These are phyloP conservation scores for Eimeria brunetti DNA, from an alignment of 169 alveolate species.

Conservation along the genomic window DNA sequence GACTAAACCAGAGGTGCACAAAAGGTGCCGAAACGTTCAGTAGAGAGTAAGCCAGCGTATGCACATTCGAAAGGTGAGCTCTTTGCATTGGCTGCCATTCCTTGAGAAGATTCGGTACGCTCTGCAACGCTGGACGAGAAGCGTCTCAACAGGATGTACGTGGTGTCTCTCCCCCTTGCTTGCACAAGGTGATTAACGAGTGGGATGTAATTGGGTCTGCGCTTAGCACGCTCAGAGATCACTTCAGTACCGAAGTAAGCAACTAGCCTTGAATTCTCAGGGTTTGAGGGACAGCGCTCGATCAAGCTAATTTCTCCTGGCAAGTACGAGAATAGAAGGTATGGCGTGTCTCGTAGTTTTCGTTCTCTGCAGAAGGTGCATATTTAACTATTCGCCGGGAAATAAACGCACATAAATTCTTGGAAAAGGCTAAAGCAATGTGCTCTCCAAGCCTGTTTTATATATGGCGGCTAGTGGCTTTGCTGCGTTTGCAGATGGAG, in stretches of 20 bases:
- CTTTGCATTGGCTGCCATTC: not conserved
- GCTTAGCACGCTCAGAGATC: not conserved
- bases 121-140: not conserved
- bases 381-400: not conserved
- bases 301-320: not conserved
- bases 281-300: not conserved
- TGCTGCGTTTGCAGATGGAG: constrained; percentile 9
- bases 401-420: not conserved
- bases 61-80: not conserved
- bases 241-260: not conserved
- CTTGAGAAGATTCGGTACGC: not conserved
- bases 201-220: not conserved
- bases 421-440: not conserved
- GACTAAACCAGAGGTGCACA: not conserved
- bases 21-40: not conserved
- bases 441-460: not conserved
- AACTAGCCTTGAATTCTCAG: not conserved
- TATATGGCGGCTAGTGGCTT: not conserved
- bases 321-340: not conserved
- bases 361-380: not conserved
- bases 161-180: not conserved
- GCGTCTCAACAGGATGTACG: constrained; percentile 10
- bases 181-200: not conserved
- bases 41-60: not conserved
- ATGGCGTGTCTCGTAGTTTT: not conserved